Conservation (phyloP, 306 rosid genomes). For the Arachis hypogaea region DNA sequence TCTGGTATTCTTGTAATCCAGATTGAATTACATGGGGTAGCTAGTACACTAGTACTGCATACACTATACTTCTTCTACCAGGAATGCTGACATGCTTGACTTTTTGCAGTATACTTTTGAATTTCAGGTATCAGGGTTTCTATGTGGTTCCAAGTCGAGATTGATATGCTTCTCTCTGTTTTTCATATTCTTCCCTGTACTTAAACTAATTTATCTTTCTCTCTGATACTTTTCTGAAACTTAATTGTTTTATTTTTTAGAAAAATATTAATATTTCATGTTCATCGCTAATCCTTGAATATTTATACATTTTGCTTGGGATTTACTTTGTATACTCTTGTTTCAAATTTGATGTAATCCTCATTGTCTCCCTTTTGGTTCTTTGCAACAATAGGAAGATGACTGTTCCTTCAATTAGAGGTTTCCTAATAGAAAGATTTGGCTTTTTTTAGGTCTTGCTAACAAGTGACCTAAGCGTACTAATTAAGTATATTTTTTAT, state of each 20-base stretch:
- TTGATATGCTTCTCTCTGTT: constrained; percentile 20
- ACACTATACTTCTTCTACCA: constrained; percentile 49
- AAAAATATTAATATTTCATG: background rate
- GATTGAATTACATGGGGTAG: background rate
- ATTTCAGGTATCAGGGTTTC: constrained; percentile 63
- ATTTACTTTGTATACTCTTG: background rate
- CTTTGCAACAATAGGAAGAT: background rate
- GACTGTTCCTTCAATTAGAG: background rate
- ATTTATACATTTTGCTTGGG: background rate
- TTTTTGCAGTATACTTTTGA: constrained; percentile 84
- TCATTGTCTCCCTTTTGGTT: background rate
- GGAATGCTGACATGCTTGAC: constrained; percentile 75
- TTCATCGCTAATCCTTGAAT: constrained; percentile 1
- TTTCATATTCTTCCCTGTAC: background rate
- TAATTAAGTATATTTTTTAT: too few relatives aligned
- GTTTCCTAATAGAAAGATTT: background rate
- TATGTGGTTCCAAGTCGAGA: constrained; percentile 20
- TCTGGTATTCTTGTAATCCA: background rate
- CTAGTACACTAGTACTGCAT: constrained; percentile 32
- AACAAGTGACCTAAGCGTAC: too few relatives aligned
- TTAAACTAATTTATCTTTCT: background rate
- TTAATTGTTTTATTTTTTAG: constrained; percentile 7
- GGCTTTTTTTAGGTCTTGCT: too few relatives aligned
- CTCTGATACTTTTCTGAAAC: constrained; percentile 20
- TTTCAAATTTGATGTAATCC: background rate